Conservation (phyloP, 1,284 basidiomycete species). For the Leccinum ponderosum region DNA sequence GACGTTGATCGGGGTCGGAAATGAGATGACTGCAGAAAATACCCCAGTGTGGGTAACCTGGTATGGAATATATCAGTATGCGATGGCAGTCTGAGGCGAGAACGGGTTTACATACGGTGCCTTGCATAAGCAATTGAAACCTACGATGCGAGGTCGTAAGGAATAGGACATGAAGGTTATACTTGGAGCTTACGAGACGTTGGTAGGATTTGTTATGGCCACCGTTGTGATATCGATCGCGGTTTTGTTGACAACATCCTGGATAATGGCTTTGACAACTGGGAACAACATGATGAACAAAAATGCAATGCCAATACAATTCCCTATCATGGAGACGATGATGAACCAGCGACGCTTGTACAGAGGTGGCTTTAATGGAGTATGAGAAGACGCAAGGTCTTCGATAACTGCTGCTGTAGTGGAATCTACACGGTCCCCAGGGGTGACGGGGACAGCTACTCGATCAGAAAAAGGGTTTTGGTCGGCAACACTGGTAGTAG, state of each 20-base stretch:
- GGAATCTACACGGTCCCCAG: neutral
- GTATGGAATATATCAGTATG: neutral
- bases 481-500: conserved; percentile 38
- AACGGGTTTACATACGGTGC: conserved; percentile 34
- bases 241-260: conserved; percentile 57
- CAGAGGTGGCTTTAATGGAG: conserved; percentile 29
- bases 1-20: conserved; percentile 54
- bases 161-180: neutral
- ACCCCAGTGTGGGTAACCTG: conserved; percentile 65
- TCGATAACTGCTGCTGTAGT: conserved; percentile 13
- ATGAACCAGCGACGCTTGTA: conserved; percentile 50
- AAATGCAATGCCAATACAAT: conserved; percentile 55
- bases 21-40: conserved; percentile 57
- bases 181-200: conserved; percentile 51
- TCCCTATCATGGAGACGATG: conserved; percentile 36
- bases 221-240: conserved; percentile 53
- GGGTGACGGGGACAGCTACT: conserved; percentile 10
- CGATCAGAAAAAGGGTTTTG: conserved; percentile 13
- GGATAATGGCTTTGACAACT: conserved; percentile 62
- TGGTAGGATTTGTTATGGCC: conserved; percentile 49
- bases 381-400: conserved; percentile 13
- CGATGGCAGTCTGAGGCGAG: neutral
- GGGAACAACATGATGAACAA: conserved; percentile 67
- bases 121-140: conserved; percentile 51
- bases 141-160: conserved; percentile 29